Evolutionary conservation across 495 filamentous ascomycete genomes (phyloP).

Genomic region (Parachaetomium inaequale): DNA sequence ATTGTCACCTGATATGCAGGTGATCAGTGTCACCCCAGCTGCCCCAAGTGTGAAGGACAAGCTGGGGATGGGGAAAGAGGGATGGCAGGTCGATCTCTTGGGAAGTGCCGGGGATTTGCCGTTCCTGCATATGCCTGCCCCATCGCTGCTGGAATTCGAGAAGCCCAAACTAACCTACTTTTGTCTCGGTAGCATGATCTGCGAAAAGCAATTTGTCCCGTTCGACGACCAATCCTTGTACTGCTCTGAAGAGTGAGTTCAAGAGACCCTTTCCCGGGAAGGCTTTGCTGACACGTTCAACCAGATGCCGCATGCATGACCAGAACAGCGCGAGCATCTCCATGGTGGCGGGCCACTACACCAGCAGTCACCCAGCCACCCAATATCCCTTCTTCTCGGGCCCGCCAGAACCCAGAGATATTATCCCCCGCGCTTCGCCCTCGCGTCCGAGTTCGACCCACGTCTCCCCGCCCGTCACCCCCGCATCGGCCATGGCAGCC

Average conservation of each 20-base stretch:
- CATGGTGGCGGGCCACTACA: slow-evolving; percentile 26
- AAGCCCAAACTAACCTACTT: slow-evolving; percentile 20
- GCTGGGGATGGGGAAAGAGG: slow-evolving; percentile 1
- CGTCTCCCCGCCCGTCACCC: slow-evolving; percentile 43
- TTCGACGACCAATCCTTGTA: slow-evolving; percentile 44
- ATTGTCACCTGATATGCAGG: slow-evolving; percentile 45
- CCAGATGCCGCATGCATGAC: slow-evolving; percentile 46
- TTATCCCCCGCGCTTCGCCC: slow-evolving; percentile 50
- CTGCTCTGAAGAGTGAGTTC: slow-evolving; percentile 49
- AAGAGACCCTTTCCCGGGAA: not conserved
- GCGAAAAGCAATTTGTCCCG: slow-evolving; percentile 49
- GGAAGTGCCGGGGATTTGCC: slow-evolving; percentile 16
- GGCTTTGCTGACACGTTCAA: slow-evolving; percentile 22
- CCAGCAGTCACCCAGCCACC: slow-evolving; percentile 25
- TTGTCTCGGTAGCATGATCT: slow-evolving; percentile 46
- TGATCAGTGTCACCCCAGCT: slow-evolving; percentile 36
- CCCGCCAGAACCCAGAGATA: slow-evolving; percentile 45
- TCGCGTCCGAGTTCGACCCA: slow-evolving; percentile 42
- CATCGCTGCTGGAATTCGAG: slow-evolving; percentile 9
- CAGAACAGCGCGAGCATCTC: slow-evolving; percentile 34
- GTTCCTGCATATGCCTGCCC: slow-evolving; percentile 44
- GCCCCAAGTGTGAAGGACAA: slow-evolving; percentile 6
- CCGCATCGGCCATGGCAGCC: slow-evolving; percentile 43
- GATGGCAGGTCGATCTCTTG: not conserved
- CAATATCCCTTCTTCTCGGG: slow-evolving; percentile 38